Percentiles rank a stretch among this genome's conserved stretches.
phyloP scores from a whole-genome alignment of 2,329 filamentous ascomycete genomes.

The Alternaria rosae region DNA sequence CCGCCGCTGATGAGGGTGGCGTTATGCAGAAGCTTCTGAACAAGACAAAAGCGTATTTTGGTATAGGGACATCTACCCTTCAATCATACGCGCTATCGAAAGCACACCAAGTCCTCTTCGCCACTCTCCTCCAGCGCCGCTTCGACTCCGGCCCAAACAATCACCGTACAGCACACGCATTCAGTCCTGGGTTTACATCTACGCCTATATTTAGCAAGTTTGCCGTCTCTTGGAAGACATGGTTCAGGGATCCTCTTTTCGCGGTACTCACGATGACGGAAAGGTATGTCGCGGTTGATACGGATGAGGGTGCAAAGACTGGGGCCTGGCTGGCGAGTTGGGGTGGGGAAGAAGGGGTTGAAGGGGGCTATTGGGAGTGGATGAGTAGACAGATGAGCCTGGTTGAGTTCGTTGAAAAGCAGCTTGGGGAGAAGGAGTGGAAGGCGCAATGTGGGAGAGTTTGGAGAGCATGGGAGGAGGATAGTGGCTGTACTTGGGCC shows the following conservation, averaged over 20 bases:
- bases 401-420: constrained; percentile 12
- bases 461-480: constrained; percentile 21
- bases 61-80: neutral
- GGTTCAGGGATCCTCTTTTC: constrained; percentile 20
- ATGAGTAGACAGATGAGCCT: constrained; percentile 12
- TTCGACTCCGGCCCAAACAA: neutral
- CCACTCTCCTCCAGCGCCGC: constrained; percentile 12
- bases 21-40: neutral
- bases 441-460: neutral
- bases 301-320: constrained; percentile 22
- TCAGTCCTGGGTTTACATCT: constrained; percentile 20
- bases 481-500: constrained; percentile 11
- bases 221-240: constrained; percentile 14
- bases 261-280: constrained; percentile 16
- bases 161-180: constrained; percentile 12
- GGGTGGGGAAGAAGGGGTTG: constrained; percentile 2
- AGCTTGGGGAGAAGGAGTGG: constrained; percentile 7
- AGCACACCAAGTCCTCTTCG: constrained; percentile 25
- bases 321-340: constrained; percentile 20
- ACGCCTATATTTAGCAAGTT: constrained; percentile 21
- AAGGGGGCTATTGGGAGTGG: constrained; percentile 22
- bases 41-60: neutral
- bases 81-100: constrained; percentile 16
- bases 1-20: neutral
- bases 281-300: constrained; percentile 12